Percentiles rank a stretch among this genome's conserved stretches.
These are phyloP conservation scores for Aspergillus sp. DNA, from an alignment of 2,329 filamentous ascomycete species.

Conservation along the genomic window DNA sequence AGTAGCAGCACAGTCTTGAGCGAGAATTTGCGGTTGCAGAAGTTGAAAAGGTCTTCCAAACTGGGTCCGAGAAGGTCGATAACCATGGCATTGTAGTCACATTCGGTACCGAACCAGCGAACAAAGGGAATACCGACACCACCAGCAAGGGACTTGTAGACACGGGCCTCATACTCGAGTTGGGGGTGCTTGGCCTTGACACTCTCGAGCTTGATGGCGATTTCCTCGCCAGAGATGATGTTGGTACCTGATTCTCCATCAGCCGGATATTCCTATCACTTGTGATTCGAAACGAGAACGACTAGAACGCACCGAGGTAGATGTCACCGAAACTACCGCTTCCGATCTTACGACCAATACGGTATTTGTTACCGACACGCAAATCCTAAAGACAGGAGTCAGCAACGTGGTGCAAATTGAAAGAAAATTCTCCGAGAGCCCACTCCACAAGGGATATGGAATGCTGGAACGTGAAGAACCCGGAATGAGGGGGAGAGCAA, in stretches of 20 bases:
- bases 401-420: neutral
- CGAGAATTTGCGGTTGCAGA: slow-evolving; percentile 99
- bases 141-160: slow-evolving; percentile 80
- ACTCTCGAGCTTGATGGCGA: slow-evolving; percentile 98
- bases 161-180: slow-evolving; percentile 96
- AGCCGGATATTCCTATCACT: neutral
- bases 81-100: slow-evolving; percentile 99
- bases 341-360: slow-evolving; percentile 98
- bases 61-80: slow-evolving; percentile 92
- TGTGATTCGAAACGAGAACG: no score
- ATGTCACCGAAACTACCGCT: slow-evolving; percentile 98
- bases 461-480: no score
- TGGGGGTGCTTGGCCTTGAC: slow-evolving; percentile 99
- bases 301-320: slow-evolving; percentile 64
- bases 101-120: slow-evolving; percentile 98
- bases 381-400: slow-evolving; percentile 69
- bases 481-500: neutral
- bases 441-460: neutral
- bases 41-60: slow-evolving; percentile 98
- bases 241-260: slow-evolving; percentile 68
- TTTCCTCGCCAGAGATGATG: slow-evolving; percentile 99
- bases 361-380: slow-evolving; percentile 98
- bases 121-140: slow-evolving; percentile 98
- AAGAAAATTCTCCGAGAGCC: neutral
- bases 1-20: slow-evolving; percentile 96